Evolutionary conservation across 179 eudicot genomes (phyloP), one percentile per base, ranked within the genome.

Genomic region (Beta lomatogona): DNA sequence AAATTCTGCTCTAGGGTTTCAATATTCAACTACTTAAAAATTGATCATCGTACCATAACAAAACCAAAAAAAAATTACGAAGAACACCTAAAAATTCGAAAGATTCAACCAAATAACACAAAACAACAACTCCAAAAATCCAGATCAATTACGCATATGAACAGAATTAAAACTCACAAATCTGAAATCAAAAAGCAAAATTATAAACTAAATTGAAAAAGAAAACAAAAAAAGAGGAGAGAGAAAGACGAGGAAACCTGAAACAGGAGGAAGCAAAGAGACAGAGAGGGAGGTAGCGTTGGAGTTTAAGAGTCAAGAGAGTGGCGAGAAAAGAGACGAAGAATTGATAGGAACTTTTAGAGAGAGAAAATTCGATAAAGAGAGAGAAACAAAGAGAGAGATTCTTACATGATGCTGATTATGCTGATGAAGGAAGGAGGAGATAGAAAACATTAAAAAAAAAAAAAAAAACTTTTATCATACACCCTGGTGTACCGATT

Each of bases 221-320:
- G 13, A 36, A 36, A 36, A 3, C 4, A 41, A 22, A 52, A 22
- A 13, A 22, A 5, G 59, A 25, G n/a, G 44, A 12, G 41, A 72
- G 60, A 72, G 19, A 72, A 52, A 71, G 41, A 22, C 8, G 57
- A 52, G 41, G 36, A 71, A 50, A 71, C 60, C 76, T 72, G 70
- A 28, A 66, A 5, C 11, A 66, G 70, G 36, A 60, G 65, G 11
- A 58, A 19, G n/a, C 21, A 25, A 36, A 36, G 0, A 36, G 41
- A 36, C 0, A 36, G 41, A 36, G 74, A 46, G 28, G 16, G 58
- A 21, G 18, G 59, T 48, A 71, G 75, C 58, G 19, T 71, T 69
- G 3, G 41, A 36, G 41, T 36, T 36, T 36, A 36, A 36, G 73
- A 71, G 58, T 64, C 9, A 48, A 48, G 9, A 48, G 9, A 48